Evolutionary conservation across 805 yeast species (phyloP).

Genomic region (Candida piceae): DNA sequence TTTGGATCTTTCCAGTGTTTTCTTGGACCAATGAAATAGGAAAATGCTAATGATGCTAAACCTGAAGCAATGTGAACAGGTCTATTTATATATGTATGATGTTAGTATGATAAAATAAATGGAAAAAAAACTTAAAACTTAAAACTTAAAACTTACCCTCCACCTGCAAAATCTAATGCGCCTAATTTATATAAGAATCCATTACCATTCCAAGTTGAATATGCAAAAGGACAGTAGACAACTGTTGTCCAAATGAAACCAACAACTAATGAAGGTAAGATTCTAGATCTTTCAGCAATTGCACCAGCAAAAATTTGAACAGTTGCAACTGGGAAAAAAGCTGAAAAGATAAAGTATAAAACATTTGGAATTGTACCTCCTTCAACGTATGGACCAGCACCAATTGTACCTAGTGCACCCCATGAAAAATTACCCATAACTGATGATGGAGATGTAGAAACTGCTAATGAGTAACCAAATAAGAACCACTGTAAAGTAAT

Average conservation of each 20-base stretch:
- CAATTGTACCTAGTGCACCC: conserved; percentile 37
- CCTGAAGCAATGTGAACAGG: conserved; percentile 45
- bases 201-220: conserved; percentile 41
- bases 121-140: too few species aligned
- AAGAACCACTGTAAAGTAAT: conserved; percentile 40
- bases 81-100: too few species aligned
- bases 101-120: too few species aligned
- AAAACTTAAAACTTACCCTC: too few species aligned
- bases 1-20: conserved; percentile 28
- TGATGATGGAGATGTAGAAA: conserved; percentile 28
- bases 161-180: conserved; percentile 45
- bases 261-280: conserved; percentile 37
- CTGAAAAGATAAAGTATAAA: conserved; percentile 39
- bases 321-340: conserved; percentile 44
- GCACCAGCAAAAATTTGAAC: conserved; percentile 44
- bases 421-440: conserved; percentile 33
- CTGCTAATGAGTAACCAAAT: conserved; percentile 42
- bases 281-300: conserved; percentile 39
- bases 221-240: conserved; percentile 42
- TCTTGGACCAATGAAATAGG: conserved; percentile 39
- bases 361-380: conserved; percentile 47
- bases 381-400: conserved; percentile 36
- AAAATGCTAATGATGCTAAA: conserved; percentile 37
- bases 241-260: conserved; percentile 38
- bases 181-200: conserved; percentile 42